These are phyloP conservation scores for Colletotrichum trifolii DNA, from an alignment of 2,329 filamentous ascomycete genomes.

Conservation along the genomic window DNA sequence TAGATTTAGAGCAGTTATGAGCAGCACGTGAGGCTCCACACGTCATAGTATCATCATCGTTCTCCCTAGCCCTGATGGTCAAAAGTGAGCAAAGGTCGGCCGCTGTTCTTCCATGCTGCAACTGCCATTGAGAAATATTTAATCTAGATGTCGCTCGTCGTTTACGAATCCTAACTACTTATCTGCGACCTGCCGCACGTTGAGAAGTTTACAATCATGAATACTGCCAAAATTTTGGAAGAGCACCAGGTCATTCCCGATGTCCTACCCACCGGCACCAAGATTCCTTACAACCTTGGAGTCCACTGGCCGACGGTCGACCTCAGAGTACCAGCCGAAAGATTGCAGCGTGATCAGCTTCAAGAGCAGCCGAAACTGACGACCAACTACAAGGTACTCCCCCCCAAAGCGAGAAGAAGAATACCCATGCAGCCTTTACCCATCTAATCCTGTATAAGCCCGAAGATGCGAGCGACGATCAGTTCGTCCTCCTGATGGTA, in stretches of 20 bases:
- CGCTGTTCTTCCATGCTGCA: no score
- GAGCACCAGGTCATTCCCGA: constrained; percentile 10
- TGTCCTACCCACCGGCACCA: not conserved
- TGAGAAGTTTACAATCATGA: constrained; percentile 7
- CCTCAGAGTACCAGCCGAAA: constrained; percentile 8
- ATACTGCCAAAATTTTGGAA: not conserved
- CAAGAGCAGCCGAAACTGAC: constrained; percentile 7
- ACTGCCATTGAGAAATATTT: no score
- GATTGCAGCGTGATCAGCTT: constrained; percentile 8
- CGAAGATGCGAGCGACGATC: not conserved
- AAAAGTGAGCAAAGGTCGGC: no score
- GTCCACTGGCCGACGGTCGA: constrained; percentile 11
- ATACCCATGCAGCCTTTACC: not conserved
- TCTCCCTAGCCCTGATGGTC: no score
- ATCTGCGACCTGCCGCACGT: no score
- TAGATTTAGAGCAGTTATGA: no score
- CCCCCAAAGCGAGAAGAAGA: not conserved
- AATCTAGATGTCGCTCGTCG: no score
- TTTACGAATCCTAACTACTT: no score
- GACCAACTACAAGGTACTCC: constrained; percentile 5
- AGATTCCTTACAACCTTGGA: constrained; percentile 6
- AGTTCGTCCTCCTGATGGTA: constrained; percentile 11
- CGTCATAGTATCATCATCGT: no score
- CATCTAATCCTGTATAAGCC: not conserved
- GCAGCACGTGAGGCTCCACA: no score